Conservation (phyloP, 1,139 yeast genomes). For the Yamadazyma blattariae region DNA sequence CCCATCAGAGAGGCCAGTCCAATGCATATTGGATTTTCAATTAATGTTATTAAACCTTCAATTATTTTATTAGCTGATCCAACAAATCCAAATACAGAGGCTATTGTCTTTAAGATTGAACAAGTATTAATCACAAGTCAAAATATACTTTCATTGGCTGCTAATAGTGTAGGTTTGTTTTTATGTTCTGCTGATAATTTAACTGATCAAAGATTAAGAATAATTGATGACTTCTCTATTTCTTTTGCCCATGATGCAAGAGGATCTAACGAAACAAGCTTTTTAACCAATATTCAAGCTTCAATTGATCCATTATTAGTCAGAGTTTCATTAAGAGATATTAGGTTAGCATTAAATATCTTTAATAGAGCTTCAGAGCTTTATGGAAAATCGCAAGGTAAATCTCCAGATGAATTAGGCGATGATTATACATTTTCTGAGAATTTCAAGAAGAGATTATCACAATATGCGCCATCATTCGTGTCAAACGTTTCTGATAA, state of each 20-base stretch:
- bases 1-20: background rate
- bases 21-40: conserved; percentile 48
- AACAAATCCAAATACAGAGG: conserved; percentile 66
- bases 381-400: conserved; percentile 31
- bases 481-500: conserved; percentile 37
- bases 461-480: conserved; percentile 68
- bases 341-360: conserved; percentile 72
- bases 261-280: conserved; percentile 56
- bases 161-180: conserved; percentile 84
- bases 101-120: conserved; percentile 84
- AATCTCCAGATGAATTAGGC: conserved; percentile 15
- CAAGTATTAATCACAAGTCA: conserved; percentile 74
- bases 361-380: conserved; percentile 69
- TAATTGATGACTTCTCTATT: conserved; percentile 86
- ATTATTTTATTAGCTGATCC: conserved; percentile 82
- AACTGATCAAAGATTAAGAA: conserved; percentile 59
- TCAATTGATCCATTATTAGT: conserved; percentile 79
- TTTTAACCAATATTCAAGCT: conserved; percentile 62
- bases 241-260: conserved; percentile 72
- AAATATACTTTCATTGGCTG: conserved; percentile 61
- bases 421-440: conserved; percentile 49
- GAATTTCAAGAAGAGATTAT: conserved; percentile 55
- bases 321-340: conserved; percentile 84
- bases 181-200: conserved; percentile 70
- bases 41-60: conserved; percentile 77